Percentiles rank a stretch among this genome's conserved stretches.
Evolutionary conservation across 2,329 filamentous ascomycete species (phyloP).

Genomic region (Sporothrix inflata): DNA sequence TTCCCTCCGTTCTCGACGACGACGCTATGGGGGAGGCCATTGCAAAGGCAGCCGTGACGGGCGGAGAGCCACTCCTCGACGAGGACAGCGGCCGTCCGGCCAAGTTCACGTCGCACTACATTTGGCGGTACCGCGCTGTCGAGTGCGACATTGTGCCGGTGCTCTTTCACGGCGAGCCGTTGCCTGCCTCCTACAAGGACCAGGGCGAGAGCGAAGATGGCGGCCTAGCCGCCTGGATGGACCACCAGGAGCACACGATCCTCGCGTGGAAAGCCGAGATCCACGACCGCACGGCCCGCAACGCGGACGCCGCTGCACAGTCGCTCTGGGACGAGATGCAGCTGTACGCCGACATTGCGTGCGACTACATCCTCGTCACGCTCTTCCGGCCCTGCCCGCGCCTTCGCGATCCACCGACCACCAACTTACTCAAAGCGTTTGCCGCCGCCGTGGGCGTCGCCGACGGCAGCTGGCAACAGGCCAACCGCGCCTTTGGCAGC

Average conservation of each 20-base stretch:
- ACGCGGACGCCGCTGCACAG: neutral
- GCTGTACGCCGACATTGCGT: slow-evolving; percentile 26
- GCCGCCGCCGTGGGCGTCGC: slow-evolving; percentile 24
- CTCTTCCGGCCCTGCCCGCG: slow-evolving; percentile 27
- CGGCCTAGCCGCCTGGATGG: slow-evolving; percentile 14
- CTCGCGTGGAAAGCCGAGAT: slow-evolving; percentile 23
- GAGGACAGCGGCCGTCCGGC: neutral
- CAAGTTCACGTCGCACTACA: slow-evolving; percentile 26
- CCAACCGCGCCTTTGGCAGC: slow-evolving; percentile 24
- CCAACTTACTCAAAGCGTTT: slow-evolving; percentile 25
- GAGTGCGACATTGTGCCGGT: slow-evolving; percentile 26
- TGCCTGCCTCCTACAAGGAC: neutral
- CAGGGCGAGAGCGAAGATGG: neutral
- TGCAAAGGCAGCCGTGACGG: neutral
- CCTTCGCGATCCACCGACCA: slow-evolving; percentile 6
- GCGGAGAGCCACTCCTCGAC: neutral
- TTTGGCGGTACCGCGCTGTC: slow-evolving; percentile 22
- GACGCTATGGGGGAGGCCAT: neutral
- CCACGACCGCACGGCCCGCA: slow-evolving; percentile 20
- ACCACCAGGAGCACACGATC: slow-evolving; percentile 19
- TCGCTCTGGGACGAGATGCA: slow-evolving; percentile 28
- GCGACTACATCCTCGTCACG: slow-evolving; percentile 26
- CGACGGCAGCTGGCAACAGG: slow-evolving; percentile 29
- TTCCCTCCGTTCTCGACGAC: slow-evolving; percentile 17
- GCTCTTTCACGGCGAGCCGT: slow-evolving; percentile 26